Evolutionary conservation across 1,139 yeast species (phyloP).

Genomic region (Pneumocystis murina): DNA sequence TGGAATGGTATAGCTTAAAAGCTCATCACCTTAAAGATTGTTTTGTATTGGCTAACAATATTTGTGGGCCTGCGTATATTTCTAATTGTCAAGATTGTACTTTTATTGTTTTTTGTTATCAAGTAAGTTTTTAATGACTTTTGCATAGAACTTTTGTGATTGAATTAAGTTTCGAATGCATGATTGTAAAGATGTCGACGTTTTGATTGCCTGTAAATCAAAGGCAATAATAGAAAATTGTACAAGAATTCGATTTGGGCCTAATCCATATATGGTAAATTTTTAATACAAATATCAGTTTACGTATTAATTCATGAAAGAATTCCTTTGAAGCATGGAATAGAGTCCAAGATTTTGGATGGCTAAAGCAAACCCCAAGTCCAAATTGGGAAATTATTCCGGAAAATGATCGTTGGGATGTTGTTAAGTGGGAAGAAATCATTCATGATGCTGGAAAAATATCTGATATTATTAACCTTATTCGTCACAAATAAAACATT

Average conservation of each 20-base stretch:
- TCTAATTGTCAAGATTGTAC: not conserved
- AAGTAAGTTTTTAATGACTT: not conserved
- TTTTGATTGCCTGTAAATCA: not conserved
- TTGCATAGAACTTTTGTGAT: not conserved
- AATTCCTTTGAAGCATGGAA: not conserved
- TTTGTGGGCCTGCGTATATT: not conserved
- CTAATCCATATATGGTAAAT: not conserved
- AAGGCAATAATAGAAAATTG: not conserved
- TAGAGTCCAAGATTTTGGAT: not conserved
- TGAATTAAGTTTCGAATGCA: not conserved
- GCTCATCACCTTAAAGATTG: not conserved
- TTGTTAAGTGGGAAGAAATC: not conserved
- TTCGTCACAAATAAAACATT: not conserved
- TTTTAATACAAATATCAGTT: not conserved
- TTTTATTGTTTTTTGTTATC: not conserved
- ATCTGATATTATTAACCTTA: not conserved
- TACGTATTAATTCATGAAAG: not conserved
- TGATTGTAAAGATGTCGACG: not conserved
- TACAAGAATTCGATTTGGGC: not conserved
- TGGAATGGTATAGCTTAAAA: not conserved
- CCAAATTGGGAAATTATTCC: constrained; percentile 1
- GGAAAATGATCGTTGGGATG: not conserved
- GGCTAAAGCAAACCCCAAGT: not conserved
- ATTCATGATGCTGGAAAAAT: not conserved
- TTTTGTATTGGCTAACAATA: not conserved